Evolutionary conservation across 2,329 filamentous ascomycete genomes (phyloP).

Genomic region (Cadophora luteo-olivacea): DNA sequence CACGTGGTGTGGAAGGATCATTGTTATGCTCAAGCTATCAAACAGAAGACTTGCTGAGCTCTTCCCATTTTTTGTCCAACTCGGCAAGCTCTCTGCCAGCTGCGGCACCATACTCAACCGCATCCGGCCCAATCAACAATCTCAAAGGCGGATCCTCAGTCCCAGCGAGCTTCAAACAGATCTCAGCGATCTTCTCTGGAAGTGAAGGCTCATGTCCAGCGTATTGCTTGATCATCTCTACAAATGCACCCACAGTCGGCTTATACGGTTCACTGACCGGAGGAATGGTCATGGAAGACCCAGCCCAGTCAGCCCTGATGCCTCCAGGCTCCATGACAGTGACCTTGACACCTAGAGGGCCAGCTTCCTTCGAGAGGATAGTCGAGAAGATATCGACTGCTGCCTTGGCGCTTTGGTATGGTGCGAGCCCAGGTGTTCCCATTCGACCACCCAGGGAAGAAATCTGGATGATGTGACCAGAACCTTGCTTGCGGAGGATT

Average conservation of each 20-base stretch:
- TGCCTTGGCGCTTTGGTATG: constrained; percentile 50
- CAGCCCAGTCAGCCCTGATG: constrained; percentile 49
- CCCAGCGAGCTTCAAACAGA: constrained; percentile 41
- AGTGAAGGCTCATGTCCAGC: constrained; percentile 49
- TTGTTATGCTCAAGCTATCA: background rate
- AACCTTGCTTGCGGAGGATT: constrained; percentile 43
- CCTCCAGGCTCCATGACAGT: constrained; percentile 49
- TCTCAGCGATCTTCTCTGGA: constrained; percentile 41
- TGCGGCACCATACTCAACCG: constrained; percentile 25
- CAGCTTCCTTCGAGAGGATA: constrained; percentile 44
- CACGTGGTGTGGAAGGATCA: no score
- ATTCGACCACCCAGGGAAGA: constrained; percentile 48
- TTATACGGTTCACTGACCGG: constrained; percentile 47
- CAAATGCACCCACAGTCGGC: constrained; percentile 47
- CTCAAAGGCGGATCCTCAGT: constrained; percentile 44
- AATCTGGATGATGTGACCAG: constrained; percentile 48
- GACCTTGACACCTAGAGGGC: constrained; percentile 46
- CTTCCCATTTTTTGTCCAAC: background rate
- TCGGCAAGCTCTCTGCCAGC: constrained; percentile 1
- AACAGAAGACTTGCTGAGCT: background rate
- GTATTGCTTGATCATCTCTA: constrained; percentile 40
- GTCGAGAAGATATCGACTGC: constrained; percentile 48
- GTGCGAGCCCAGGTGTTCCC: constrained; percentile 44
- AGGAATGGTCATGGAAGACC: constrained; percentile 36
- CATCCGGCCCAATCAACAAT: constrained; percentile 44